These are phyloP conservation scores for Solanum appendiculatum DNA, from an alignment of 257 asterid species.

Conservation along the genomic window DNA sequence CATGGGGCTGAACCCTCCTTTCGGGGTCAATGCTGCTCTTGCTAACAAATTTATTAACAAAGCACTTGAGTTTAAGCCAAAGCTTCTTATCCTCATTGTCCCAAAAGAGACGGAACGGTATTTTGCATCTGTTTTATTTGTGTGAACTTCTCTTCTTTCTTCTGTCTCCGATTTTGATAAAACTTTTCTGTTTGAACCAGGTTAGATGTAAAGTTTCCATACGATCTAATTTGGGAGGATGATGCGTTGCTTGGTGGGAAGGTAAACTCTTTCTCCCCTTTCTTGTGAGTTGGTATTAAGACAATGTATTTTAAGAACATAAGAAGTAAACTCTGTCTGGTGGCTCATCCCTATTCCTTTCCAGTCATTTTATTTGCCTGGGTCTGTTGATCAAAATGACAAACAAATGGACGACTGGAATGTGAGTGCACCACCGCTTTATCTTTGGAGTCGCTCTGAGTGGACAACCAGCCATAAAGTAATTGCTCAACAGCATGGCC, in stretches of 20 bases:
- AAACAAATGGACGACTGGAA: slow-evolving; percentile 86
- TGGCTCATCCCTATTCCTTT: not conserved
- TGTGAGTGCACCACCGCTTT: slow-evolving; percentile 47
- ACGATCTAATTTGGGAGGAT: slow-evolving; percentile 81
- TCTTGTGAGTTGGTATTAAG: not conserved
- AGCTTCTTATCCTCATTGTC: slow-evolving; percentile 75
- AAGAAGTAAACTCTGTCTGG: not conserved
- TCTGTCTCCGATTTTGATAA: not conserved
- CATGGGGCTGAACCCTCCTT: slow-evolving; percentile 97
- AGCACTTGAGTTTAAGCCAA: slow-evolving; percentile 88
- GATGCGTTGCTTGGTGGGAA: slow-evolving; percentile 57
- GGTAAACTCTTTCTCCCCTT: slow-evolving; percentile 26
- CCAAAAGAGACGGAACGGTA: slow-evolving; percentile 72
- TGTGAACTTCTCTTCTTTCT: not conserved
- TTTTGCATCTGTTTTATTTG: not conserved
- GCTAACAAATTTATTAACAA: slow-evolving; percentile 67
- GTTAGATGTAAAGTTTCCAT: slow-evolving; percentile 45
- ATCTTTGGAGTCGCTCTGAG: slow-evolving; percentile 75
- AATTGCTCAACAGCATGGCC: slow-evolving; percentile 57
- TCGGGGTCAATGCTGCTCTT: slow-evolving; percentile 63
- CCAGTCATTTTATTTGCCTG: slow-evolving; percentile 91
- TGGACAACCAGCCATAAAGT: slow-evolving; percentile 55
- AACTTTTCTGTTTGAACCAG: slow-evolving; percentile 24
- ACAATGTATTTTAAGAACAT: not conserved
- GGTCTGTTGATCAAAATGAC: slow-evolving; percentile 59